Evolutionary conservation across 768 basidiomycete species (phyloP).

Genomic region (Hygrocybe punicea): DNA sequence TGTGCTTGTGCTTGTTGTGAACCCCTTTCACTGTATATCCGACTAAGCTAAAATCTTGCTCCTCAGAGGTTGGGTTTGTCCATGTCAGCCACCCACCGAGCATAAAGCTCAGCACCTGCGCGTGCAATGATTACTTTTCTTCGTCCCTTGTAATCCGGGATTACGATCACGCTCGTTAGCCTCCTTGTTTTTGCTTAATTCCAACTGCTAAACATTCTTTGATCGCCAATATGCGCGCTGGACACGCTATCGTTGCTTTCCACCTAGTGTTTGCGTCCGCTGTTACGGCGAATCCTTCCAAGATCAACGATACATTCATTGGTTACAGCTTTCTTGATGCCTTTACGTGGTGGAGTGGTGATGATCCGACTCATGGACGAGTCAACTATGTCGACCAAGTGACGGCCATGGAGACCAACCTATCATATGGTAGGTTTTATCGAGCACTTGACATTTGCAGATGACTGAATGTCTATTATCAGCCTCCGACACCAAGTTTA

Average conservation of each 20-base stretch:
- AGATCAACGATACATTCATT: slow-evolving; percentile 19
- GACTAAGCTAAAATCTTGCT: background rate
- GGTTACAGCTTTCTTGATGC: slow-evolving; percentile 42
- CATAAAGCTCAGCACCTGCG: background rate
- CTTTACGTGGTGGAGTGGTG: slow-evolving; percentile 48
- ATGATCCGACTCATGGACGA: slow-evolving; percentile 66
- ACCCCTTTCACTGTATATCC: background rate
- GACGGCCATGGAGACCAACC: slow-evolving; percentile 41
- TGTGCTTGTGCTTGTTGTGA: no score
- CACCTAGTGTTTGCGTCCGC: background rate
- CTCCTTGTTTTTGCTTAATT: background rate
- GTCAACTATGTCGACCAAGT: slow-evolving; percentile 53
- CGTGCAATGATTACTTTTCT: background rate
- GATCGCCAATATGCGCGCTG: slow-evolving; percentile 4
- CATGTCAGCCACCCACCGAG: background rate
- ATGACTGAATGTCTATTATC: background rate
- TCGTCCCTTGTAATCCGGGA: background rate
- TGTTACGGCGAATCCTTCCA: slow-evolving; percentile 11
- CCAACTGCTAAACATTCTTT: background rate
- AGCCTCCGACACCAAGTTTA: slow-evolving; percentile 43
- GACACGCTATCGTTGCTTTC: background rate
- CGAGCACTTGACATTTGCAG: background rate
- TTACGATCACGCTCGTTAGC: background rate
- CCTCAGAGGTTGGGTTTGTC: background rate
- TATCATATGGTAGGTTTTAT: slow-evolving; percentile 44